These are phyloP conservation scores for Chalciporus pseudorubinellus DNA, from an alignment of 768 basidiomycete genomes.

Conservation along the genomic window DNA sequence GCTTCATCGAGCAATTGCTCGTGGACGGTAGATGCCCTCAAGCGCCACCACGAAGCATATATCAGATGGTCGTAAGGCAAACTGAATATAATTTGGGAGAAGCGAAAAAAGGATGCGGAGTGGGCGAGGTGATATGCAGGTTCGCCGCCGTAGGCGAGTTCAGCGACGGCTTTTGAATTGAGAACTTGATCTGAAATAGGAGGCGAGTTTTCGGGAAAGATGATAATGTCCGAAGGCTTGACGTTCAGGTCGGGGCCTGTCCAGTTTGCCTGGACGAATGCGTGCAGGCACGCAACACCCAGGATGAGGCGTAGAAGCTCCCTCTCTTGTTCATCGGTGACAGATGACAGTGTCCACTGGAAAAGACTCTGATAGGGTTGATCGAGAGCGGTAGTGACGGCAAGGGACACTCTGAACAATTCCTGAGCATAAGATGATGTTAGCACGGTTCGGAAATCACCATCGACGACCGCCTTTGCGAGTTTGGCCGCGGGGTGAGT, in stretches of 20 bases:
- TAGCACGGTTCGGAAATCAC: slow-evolving; percentile 54
- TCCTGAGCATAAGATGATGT: slow-evolving; percentile 43
- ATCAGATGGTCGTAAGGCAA: slow-evolving; percentile 46
- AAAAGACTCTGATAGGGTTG: slow-evolving; percentile 40
- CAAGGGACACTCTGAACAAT: slow-evolving; percentile 35
- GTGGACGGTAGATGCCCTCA: slow-evolving; percentile 72
- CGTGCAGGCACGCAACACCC: slow-evolving; percentile 79
- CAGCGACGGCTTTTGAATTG: slow-evolving; percentile 63
- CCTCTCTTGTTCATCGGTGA: slow-evolving; percentile 36
- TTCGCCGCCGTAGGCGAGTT: slow-evolving; percentile 84
- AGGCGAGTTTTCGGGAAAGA: slow-evolving; percentile 32
- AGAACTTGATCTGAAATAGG: slow-evolving; percentile 48
- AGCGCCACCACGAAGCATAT: slow-evolving; percentile 75
- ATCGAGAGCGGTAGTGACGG: slow-evolving; percentile 35
- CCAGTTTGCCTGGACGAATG: slow-evolving; percentile 94
- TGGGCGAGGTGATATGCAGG: slow-evolving; percentile 91
- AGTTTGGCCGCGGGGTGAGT: slow-evolving; percentile 32
- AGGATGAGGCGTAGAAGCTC: slow-evolving; percentile 62
- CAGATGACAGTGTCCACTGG: slow-evolving; percentile 28
- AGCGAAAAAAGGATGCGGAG: slow-evolving; percentile 64
- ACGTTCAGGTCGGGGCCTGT: slow-evolving; percentile 86
- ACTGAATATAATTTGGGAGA: slow-evolving; percentile 70
- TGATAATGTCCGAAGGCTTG: slow-evolving; percentile 39
- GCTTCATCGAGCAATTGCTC: slow-evolving; percentile 80
- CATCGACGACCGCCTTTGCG: slow-evolving; percentile 56